Conservation (phyloP, 129 eudicot species). For the Saposhnikovia divaricata region DNA sequence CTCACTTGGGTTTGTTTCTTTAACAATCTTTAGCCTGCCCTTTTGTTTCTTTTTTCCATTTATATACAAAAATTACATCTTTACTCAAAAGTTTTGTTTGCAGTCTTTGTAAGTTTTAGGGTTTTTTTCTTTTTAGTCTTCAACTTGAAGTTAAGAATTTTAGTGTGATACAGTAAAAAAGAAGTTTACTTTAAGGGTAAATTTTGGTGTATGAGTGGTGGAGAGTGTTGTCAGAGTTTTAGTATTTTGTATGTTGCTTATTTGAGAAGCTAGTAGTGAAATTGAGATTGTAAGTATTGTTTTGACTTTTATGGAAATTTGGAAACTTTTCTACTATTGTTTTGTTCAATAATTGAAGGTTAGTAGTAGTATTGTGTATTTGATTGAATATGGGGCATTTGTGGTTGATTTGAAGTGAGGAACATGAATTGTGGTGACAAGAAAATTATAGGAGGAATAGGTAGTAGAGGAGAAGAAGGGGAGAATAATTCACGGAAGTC, state of each 20-base stretch:
- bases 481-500: conserved; percentile 2
- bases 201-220: conserved; percentile 6
- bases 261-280: conserved; percentile 7
- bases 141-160: not conserved
- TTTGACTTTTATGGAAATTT: conserved; percentile 11
- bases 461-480: conserved; percentile 35
- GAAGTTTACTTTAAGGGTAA: conserved; percentile 3
- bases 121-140: not conserved
- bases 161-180: not conserved
- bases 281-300: not conserved
- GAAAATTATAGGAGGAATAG: conserved; percentile 17
- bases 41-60: conserved; percentile 1
- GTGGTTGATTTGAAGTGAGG: conserved; percentile 42
- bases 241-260: conserved; percentile 5
- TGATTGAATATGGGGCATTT: conserved; percentile 38
- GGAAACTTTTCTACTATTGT: not conserved
- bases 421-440: conserved; percentile 63
- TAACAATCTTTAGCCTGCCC: conserved; percentile 7
- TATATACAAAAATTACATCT: not conserved
- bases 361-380: not conserved
- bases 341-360: not conserved
- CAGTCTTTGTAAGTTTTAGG: conserved; percentile 15
- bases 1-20: conserved; percentile 4
- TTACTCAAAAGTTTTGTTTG: conserved; percentile 12
- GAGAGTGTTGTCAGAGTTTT: not conserved